A percentile compares a stretch with the other conserved stretches of the same genome.
phyloP scores from a whole-genome alignment of 2,329 filamentous ascomycete genomes.

The Sclerotinia minor region DNA sequence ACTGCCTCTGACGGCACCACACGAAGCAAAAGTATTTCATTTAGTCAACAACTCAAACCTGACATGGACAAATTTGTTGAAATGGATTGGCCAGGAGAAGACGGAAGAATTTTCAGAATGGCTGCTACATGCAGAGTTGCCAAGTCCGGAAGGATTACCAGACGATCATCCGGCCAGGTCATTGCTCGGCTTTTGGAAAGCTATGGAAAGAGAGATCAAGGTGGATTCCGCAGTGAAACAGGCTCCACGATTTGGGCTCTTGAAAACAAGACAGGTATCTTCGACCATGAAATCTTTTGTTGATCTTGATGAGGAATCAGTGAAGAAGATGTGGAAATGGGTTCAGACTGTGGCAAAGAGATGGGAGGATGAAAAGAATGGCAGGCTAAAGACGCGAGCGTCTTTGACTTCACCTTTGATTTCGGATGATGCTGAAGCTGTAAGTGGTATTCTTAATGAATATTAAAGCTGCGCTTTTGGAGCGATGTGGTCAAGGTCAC shows the following conservation, averaged over 20 bases:
- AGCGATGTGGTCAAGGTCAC: too few species aligned
- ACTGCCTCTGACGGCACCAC: background rate
- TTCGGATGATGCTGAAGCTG: background rate
- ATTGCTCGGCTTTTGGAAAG: constrained; percentile 12
- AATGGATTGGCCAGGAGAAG: constrained; percentile 9
- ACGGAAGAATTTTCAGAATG: background rate
- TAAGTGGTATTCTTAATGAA: background rate
- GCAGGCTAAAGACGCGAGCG: background rate
- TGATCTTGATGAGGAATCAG: background rate
- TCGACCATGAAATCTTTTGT: background rate
- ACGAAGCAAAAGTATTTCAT: constrained; percentile 13
- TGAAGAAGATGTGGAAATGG: constrained; percentile 5
- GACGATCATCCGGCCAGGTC: constrained; percentile 11
- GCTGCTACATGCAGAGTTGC: constrained; percentile 5
- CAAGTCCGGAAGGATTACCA: background rate
- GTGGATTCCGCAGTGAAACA: background rate
- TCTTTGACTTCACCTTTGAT: background rate
- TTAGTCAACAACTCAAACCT: background rate
- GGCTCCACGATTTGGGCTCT: background rate
- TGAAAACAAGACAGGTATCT: constrained; percentile 14
- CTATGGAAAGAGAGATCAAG: background rate
- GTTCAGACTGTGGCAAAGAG: background rate
- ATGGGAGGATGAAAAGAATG: background rate
- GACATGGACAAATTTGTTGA: constrained; percentile 7
- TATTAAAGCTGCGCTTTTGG: too few species aligned